phyloP scores from a whole-genome alignment of 2,329 filamentous ascomycete genomes.

The Penicillium sp. region DNA sequence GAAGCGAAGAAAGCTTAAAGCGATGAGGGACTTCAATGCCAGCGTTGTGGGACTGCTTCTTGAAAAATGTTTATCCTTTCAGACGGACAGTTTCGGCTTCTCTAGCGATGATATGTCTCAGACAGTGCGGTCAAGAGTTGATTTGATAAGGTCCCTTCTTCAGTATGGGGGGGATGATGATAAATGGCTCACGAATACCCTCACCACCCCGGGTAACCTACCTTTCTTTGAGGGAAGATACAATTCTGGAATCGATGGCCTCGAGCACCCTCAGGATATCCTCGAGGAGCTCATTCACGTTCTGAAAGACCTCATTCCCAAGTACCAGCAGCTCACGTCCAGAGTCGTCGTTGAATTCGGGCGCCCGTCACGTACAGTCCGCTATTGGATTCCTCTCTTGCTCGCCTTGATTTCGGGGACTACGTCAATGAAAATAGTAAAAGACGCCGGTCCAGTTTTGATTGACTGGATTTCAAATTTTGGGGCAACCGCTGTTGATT shows the following conservation, averaged over 20 bases:
- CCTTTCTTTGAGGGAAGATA: conserved; percentile 50
- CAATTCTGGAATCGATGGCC: not conserved
- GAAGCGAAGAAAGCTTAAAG: conserved; percentile 74
- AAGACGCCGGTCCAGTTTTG: conserved; percentile 77
- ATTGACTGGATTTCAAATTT: conserved; percentile 78
- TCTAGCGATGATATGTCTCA: conserved; percentile 67
- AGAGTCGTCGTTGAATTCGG: conserved; percentile 68
- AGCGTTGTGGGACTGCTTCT: conserved; percentile 86
- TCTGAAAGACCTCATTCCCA: conserved; percentile 70
- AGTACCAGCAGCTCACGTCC: conserved; percentile 64
- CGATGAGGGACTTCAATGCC: conserved; percentile 78
- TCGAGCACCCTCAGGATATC: conserved; percentile 46
- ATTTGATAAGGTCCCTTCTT: conserved; percentile 84
- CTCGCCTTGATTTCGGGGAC: conserved; percentile 79
- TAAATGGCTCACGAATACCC: conserved; percentile 56
- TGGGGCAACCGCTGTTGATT: conserved; percentile 79
- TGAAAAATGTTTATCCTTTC: conserved; percentile 78
- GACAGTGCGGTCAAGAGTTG: conserved; percentile 78
- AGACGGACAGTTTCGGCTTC: conserved; percentile 55
- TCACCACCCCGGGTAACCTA: conserved; percentile 65
- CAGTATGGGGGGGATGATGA: conserved; percentile 69
- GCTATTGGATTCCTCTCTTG: conserved; percentile 86
- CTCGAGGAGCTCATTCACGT: conserved; percentile 57
- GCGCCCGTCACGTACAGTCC: conserved; percentile 72
- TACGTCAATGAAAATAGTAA: conserved; percentile 79